Evolutionary conservation across 2,329 filamentous ascomycete genomes (phyloP).

Genomic region (Nigrograna mackinnonii): DNA sequence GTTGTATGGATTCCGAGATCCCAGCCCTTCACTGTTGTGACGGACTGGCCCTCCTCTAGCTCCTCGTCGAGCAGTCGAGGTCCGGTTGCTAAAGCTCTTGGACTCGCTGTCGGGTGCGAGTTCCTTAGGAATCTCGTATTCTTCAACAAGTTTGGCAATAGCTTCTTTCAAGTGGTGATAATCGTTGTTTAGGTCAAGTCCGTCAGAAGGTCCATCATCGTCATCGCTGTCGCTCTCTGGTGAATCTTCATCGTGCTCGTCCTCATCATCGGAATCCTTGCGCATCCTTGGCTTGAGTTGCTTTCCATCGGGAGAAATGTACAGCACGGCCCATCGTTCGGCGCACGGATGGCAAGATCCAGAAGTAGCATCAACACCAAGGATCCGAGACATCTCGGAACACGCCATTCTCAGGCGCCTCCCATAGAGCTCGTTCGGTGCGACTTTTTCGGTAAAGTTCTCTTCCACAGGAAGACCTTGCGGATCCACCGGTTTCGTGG

Average conservation of each 20-base stretch:
- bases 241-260: slow-evolving; percentile 65
- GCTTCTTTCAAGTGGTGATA: slow-evolving; percentile 81
- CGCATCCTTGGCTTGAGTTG: slow-evolving; percentile 72
- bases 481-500: slow-evolving; percentile 17
- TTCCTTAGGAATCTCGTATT: slow-evolving; percentile 77
- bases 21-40: slow-evolving; percentile 31
- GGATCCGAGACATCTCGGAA: slow-evolving; percentile 69
- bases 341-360: slow-evolving; percentile 77
- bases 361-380: slow-evolving; percentile 67
- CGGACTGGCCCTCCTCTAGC: slow-evolving; percentile 29
- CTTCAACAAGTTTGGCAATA: slow-evolving; percentile 78
- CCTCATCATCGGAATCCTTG: slow-evolving; percentile 67
- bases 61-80: slow-evolving; percentile 51
- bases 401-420: slow-evolving; percentile 66
- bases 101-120: slow-evolving; percentile 62
- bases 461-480: slow-evolving; percentile 24
- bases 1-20: slow-evolving; percentile 58
- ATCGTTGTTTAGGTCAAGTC: slow-evolving; percentile 71
- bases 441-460: slow-evolving; percentile 49
- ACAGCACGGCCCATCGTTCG: slow-evolving; percentile 81
- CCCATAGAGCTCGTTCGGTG: slow-evolving; percentile 45
- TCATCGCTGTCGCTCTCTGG: slow-evolving; percentile 55
- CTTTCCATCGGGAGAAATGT: slow-evolving; percentile 74
- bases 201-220: slow-evolving; percentile 47
- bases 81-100: slow-evolving; percentile 72